Evolutionary conservation across 164 flowering plant species (phyloP).

Genomic region (Vitis amurensis): DNA sequence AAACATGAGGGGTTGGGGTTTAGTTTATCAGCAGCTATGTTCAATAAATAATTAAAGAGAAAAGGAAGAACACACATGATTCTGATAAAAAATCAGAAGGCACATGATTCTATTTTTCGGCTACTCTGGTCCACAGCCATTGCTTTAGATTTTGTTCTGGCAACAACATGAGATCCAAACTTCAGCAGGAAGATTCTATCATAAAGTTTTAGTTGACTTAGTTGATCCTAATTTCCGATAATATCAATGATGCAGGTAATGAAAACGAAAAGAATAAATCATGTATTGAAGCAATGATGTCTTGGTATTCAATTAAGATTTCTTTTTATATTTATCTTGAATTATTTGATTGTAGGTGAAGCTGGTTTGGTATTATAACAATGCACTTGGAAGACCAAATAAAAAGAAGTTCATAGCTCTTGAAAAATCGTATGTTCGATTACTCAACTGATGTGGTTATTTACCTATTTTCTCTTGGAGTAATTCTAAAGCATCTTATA

Average conservation of each 20-base stretch:
- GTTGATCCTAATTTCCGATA: too few species aligned
- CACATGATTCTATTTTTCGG: too few species aligned
- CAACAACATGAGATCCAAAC: too few species aligned
- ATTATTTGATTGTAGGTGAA: conserved; percentile 64
- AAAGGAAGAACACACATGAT: too few species aligned
- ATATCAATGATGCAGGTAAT: too few species aligned
- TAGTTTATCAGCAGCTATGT: too few species aligned
- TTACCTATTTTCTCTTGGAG: neutral
- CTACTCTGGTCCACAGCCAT: too few species aligned
- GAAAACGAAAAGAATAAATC: too few species aligned
- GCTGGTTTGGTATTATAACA: conserved; percentile 97
- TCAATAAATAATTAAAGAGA: too few species aligned
- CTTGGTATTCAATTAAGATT: neutral
- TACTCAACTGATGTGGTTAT: conserved; percentile 1
- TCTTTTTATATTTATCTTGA: neutral
- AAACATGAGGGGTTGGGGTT: too few species aligned
- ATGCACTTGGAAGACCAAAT: conserved; percentile 92
- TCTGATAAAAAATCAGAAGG: too few species aligned
- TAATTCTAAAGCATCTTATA: conserved; percentile 2
- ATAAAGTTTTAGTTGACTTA: neutral
- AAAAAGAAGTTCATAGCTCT: conserved; percentile 97
- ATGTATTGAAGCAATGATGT: neutral
- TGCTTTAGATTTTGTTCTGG: too few species aligned
- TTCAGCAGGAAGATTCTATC: neutral
- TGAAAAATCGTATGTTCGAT: conserved; percentile 61